Conservation (phyloP, 176 grass and related monocot species). For the Cenchrus americanus region DNA sequence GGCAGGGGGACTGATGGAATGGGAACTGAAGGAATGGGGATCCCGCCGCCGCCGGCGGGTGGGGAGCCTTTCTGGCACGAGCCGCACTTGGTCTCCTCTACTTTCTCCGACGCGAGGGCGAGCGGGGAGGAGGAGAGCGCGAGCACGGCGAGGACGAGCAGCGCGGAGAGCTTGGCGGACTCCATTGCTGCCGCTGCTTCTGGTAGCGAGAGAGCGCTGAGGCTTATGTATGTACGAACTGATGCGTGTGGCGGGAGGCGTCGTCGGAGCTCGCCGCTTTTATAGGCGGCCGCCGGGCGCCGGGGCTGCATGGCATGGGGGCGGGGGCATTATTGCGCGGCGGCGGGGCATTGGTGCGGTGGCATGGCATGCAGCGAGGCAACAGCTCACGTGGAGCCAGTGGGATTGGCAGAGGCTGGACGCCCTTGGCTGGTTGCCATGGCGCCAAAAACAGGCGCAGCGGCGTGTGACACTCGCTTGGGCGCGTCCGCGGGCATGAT, state of each 20-base stretch:
- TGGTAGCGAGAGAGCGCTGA: neutral
- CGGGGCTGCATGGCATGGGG: too few species aligned
- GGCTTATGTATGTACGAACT: neutral
- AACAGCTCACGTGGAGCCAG: conserved; percentile 51
- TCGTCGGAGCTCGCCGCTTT: neutral
- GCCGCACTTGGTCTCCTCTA: conserved; percentile 10
- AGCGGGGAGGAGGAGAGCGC: conserved; percentile 52
- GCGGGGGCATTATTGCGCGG: neutral
- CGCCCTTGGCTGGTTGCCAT: conserved; percentile 39
- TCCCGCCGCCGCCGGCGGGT: neutral
- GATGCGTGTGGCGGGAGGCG: neutral
- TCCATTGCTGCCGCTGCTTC: conserved; percentile 38
- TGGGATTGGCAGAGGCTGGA: conserved; percentile 38
- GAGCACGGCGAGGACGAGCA: conserved; percentile 59
- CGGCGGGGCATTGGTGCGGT: conserved; percentile 32
- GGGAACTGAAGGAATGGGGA: neutral
- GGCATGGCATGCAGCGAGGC: neutral
- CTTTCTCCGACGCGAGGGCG: conserved; percentile 35
- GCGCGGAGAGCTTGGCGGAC: conserved; percentile 60
- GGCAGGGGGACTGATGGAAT: neutral
- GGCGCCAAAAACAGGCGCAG: conserved; percentile 46
- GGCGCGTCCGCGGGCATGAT: conserved; percentile 40
- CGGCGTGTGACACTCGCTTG: conserved; percentile 59
- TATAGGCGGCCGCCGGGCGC: conserved; percentile 38
- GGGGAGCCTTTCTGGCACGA: conserved; percentile 13